A percentile compares a stretch with the other conserved stretches of the same genome.
phyloP scores from a whole-genome alignment of 768 basidiomycete species.

The Clitopilus passeckerianus region DNA sequence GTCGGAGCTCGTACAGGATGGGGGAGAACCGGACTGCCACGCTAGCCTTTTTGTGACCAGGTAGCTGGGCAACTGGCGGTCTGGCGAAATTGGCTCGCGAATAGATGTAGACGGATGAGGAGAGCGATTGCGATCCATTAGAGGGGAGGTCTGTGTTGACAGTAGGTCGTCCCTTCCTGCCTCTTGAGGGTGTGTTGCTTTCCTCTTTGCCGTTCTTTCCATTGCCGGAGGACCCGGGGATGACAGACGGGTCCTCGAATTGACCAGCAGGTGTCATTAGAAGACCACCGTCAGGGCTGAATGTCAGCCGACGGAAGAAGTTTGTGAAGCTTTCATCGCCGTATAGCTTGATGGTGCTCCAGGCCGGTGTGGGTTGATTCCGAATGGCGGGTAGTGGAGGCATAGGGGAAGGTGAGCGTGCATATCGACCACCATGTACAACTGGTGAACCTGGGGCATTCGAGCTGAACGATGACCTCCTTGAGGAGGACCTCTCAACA shows the following conservation, averaged over 20 bases:
- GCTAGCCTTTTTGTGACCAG: slow-evolving; percentile 94
- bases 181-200: slow-evolving; percentile 45
- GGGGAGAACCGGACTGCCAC: slow-evolving; percentile 94
- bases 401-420: slow-evolving; percentile 85
- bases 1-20: slow-evolving; percentile 85
- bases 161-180: slow-evolving; percentile 51
- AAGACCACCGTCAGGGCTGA: slow-evolving; percentile 92
- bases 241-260: slow-evolving; percentile 86
- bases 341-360: slow-evolving; percentile 78
- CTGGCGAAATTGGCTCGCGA: slow-evolving; percentile 91
- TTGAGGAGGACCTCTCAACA: slow-evolving; percentile 49
- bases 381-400: slow-evolving; percentile 93
- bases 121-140: slow-evolving; percentile 38
- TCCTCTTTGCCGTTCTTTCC: slow-evolving; percentile 20
- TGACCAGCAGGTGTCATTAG: slow-evolving; percentile 95
- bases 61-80: slow-evolving; percentile 90
- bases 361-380: slow-evolving; percentile 47
- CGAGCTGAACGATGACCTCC: slow-evolving; percentile 76
- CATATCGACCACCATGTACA: slow-evolving; percentile 52
- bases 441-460: slow-evolving; percentile 75
- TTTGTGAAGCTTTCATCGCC: slow-evolving; percentile 94
- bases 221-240: slow-evolving; percentile 20
- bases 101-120: slow-evolving; percentile 85
- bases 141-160: slow-evolving; percentile 27
- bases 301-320: slow-evolving; percentile 91